A percentile compares a stretch with the other conserved stretches of the same genome.
phyloP scores from a whole-genome alignment of 164 flowering plant species.

The Kalanchoe fedtschenkoi region DNA sequence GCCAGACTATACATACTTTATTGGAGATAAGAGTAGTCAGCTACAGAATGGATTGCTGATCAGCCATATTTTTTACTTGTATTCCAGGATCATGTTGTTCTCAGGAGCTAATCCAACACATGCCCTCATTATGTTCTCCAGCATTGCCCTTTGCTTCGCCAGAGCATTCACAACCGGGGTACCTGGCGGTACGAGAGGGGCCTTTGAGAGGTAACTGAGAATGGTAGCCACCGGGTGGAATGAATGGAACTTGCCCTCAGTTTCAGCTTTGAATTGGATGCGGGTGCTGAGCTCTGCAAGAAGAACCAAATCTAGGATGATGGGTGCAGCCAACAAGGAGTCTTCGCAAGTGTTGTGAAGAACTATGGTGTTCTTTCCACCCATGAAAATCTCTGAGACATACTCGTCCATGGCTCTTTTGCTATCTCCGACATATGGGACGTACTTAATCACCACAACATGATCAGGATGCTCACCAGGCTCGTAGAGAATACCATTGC shows the following conservation, averaged over 20 bases:
- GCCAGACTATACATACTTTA: no score
- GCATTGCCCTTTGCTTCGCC: constrained; percentile 95
- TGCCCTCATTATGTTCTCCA: constrained; percentile 95
- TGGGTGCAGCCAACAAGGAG: constrained; percentile 93
- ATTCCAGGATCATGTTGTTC: constrained; percentile 86
- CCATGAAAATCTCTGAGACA: constrained; percentile 99
- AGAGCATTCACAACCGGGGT: constrained; percentile 98
- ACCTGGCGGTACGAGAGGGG: constrained; percentile 98
- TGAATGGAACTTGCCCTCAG: constrained; percentile 87
- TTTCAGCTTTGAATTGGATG: constrained; percentile 82
- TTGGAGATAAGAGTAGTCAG: no score
- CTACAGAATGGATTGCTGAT: no score
- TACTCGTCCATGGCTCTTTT: constrained; percentile 99
- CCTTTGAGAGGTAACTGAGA: constrained; percentile 96
- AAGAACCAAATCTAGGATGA: constrained; percentile 84
- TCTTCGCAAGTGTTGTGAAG: constrained; percentile 98
- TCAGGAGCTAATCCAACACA: no score
- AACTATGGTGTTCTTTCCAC: constrained; percentile 91
- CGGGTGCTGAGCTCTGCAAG: constrained; percentile 84
- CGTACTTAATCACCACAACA: constrained; percentile 98
- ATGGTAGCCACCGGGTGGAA: constrained; percentile 98
- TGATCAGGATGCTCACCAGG: constrained; percentile 99
- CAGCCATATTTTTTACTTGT: constrained; percentile 61
- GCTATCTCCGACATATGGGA: constrained; percentile 95
- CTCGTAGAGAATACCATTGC: constrained; percentile 88